These are phyloP conservation scores for Aspergillus awamori DNA, from an alignment of 2,329 filamentous ascomycete species.

Conservation along the genomic window DNA sequence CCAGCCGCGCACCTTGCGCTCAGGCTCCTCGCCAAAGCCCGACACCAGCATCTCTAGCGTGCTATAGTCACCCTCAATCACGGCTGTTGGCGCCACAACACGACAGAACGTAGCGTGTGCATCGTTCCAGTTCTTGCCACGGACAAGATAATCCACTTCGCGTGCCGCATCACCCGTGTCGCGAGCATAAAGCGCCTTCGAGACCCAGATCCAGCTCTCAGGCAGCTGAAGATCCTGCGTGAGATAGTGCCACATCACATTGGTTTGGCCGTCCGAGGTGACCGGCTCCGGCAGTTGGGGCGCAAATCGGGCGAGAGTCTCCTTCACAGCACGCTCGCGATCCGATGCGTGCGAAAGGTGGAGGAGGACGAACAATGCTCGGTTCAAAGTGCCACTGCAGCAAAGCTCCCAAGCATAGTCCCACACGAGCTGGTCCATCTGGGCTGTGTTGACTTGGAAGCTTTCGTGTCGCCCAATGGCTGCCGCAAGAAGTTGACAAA, in stretches of 20 bases:
- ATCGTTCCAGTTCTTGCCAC: slow-evolving; percentile 73
- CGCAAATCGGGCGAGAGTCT: slow-evolving; percentile 74
- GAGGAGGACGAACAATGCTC: slow-evolving; percentile 74
- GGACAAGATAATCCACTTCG: slow-evolving; percentile 79
- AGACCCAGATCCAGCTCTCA: slow-evolving; percentile 78
- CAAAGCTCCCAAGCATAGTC: slow-evolving; percentile 59
- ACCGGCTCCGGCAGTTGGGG: slow-evolving; percentile 63
- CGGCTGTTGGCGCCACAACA: slow-evolving; percentile 76
- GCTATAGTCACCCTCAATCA: slow-evolving; percentile 80
- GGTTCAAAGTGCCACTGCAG: slow-evolving; percentile 66
- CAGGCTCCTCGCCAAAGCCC: slow-evolving; percentile 67
- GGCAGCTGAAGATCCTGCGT: slow-evolving; percentile 71
- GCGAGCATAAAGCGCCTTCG: slow-evolving; percentile 80
- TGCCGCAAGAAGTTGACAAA: slow-evolving; percentile 67
- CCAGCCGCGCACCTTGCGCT: slow-evolving; percentile 71
- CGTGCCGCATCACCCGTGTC: slow-evolving; percentile 68
- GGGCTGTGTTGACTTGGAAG: slow-evolving; percentile 58
- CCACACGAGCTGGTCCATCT: slow-evolving; percentile 67
- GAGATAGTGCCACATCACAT: slow-evolving; percentile 60
- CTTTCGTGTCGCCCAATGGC: slow-evolving; percentile 50
- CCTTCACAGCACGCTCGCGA: slow-evolving; percentile 69
- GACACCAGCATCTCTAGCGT: slow-evolving; percentile 69
- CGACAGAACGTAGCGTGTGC: slow-evolving; percentile 82
- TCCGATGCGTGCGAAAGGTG: slow-evolving; percentile 68
- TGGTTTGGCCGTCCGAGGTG: slow-evolving; percentile 46